phyloP scores from a whole-genome alignment of 371 early-diverging fungal genomes.

The Mortierella sp. region DNA sequence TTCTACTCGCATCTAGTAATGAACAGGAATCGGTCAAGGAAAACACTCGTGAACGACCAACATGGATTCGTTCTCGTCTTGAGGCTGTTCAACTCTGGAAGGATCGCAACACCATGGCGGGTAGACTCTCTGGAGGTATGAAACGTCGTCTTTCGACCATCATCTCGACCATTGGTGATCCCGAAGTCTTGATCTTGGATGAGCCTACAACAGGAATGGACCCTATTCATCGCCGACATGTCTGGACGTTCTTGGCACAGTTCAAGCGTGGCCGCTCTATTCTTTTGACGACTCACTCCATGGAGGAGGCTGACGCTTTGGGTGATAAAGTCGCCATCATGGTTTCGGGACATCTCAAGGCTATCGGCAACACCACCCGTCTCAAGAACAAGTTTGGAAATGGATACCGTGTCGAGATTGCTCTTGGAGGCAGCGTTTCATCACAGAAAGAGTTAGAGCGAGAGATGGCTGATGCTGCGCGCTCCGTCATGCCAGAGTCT shows the following conservation, averaged over 20 bases:
- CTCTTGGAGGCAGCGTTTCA: conserved; percentile 21
- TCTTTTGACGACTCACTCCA: conserved; percentile 77
- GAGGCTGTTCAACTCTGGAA: conserved; percentile 62
- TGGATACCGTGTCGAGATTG: conserved; percentile 69
- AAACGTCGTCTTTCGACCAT: conserved; percentile 79
- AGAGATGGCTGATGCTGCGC: conserved; percentile 28
- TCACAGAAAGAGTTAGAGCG: conserved; percentile 35
- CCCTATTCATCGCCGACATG: conserved; percentile 77
- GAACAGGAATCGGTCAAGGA: conserved; percentile 49
- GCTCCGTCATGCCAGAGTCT: conserved; percentile 60
- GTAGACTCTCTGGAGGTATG: conserved; percentile 63
- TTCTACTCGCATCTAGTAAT: conserved; percentile 15
- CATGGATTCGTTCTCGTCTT: conserved; percentile 58
- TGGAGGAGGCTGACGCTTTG: conserved; percentile 81
- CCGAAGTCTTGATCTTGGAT: conserved; percentile 64
- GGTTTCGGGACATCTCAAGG: conserved; percentile 73
- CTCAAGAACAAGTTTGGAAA: conserved; percentile 78
- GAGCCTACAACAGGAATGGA: conserved; percentile 76
- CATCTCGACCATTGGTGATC: conserved; percentile 76
- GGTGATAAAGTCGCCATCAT: conserved; percentile 79
- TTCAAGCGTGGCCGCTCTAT: conserved; percentile 77
- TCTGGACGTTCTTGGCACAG: conserved; percentile 79
- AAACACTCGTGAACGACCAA: conserved; percentile 30
- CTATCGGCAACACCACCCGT: conserved; percentile 73
- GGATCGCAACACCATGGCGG: conserved; percentile 50